phyloP scores from a whole-genome alignment of 83 land plant genomes.

The Picea mariana region DNA sequence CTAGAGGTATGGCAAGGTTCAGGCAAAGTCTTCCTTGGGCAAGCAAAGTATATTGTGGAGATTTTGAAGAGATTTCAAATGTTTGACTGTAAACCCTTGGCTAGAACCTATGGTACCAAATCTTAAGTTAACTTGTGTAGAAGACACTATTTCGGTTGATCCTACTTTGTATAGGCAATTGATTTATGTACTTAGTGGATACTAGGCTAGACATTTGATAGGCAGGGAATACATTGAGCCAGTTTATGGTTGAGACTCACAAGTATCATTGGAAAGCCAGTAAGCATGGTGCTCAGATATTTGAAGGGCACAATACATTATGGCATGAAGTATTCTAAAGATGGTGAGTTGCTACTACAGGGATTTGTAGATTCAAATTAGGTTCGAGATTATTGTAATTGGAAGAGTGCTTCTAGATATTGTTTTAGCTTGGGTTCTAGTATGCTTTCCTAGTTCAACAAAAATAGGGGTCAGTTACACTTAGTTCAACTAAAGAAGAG shows the following conservation, averaged over 20 bases:
- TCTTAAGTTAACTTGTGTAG: background rate
- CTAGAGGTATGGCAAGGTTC: background rate
- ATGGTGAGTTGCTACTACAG: too few species aligned
- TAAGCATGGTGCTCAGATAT: too few species aligned
- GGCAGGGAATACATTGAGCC: background rate
- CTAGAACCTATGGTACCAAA: background rate
- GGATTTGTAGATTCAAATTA: too few species aligned
- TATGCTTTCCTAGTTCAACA: too few species aligned
- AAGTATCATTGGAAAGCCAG: too few species aligned
- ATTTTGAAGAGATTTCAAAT: background rate
- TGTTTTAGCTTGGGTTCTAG: too few species aligned
- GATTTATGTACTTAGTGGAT: background rate
- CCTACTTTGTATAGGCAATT: background rate
- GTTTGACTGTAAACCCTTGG: background rate
- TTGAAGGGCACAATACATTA: too few species aligned
- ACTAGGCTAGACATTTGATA: background rate
- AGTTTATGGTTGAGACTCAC: background rate
- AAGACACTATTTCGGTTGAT: background rate
- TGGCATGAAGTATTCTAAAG: too few species aligned
- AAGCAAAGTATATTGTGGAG: background rate
- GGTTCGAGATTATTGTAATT: too few species aligned
- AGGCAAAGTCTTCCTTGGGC: background rate
- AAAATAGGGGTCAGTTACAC: too few species aligned
- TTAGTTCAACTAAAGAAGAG: too few species aligned
- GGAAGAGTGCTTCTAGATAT: too few species aligned